Evolutionary conservation across 2,329 filamentous ascomycete genomes (phyloP).

Genomic region (Beauveria varroae): DNA sequence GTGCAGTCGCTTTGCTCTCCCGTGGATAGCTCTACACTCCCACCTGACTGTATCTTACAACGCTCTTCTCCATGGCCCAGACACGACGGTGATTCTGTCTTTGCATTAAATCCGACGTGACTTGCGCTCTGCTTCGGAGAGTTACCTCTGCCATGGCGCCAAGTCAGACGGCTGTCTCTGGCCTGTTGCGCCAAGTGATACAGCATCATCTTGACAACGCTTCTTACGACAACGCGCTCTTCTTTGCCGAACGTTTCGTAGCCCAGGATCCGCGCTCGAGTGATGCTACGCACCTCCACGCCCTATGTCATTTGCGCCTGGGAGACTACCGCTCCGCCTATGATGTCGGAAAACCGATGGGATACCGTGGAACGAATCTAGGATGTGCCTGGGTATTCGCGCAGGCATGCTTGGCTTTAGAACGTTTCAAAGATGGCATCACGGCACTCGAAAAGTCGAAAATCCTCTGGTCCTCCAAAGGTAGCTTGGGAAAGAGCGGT

Average conservation of each 20-base stretch:
- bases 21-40: background rate
- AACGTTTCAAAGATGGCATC: constrained; percentile 73
- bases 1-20: background rate
- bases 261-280: constrained; percentile 75
- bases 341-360: constrained; percentile 68
- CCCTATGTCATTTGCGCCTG: constrained; percentile 75
- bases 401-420: constrained; percentile 75
- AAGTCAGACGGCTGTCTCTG: constrained; percentile 40
- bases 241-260: constrained; percentile 79
- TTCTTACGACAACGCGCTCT: constrained; percentile 81
- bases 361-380: constrained; percentile 64
- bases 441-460: constrained; percentile 75
- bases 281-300: constrained; percentile 76
- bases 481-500: constrained; percentile 75
- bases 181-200: constrained; percentile 51
- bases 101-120: background rate
- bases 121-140: background rate
- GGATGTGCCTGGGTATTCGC: constrained; percentile 90
- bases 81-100: background rate
- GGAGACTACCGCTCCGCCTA: constrained; percentile 80
- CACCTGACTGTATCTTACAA: background rate
- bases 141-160: constrained; percentile 40
- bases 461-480: constrained; percentile 66
- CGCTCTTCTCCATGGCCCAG: constrained; percentile 5
- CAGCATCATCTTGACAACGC: constrained; percentile 81